Conservation (phyloP, 257 asterid genomes). For the Euphrasia confusa region DNA sequence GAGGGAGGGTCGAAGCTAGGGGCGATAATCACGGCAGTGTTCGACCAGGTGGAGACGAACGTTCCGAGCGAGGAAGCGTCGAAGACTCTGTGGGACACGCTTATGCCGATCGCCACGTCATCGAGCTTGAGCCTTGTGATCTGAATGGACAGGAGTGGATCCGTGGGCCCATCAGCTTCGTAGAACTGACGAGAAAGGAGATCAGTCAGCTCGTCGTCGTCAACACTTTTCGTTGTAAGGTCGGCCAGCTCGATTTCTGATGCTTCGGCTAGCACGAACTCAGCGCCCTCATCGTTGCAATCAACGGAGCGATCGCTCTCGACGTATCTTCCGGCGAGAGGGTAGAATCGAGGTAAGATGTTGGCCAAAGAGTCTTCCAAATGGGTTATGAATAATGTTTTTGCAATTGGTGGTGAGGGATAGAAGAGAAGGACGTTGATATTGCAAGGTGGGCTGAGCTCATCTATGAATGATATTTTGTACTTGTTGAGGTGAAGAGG, state of each 20-base stretch:
- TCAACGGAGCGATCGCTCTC: not conserved
- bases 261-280: constrained; percentile 4
- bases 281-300: constrained; percentile 16
- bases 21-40: not conserved
- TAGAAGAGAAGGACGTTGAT: not conserved
- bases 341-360: constrained; percentile 12
- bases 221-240: not conserved
- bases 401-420: not conserved
- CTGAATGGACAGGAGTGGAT: constrained; percentile 9
- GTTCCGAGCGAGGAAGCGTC: constrained; percentile 19
- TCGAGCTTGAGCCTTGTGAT: not conserved
- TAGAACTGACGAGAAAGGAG: not conserved
- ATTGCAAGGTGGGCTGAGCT: not conserved
- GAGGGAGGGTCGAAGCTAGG: constrained; percentile 19
- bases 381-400: not conserved
- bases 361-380: not conserved
- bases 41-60: constrained; percentile 34
- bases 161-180: not conserved
- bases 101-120: not conserved
- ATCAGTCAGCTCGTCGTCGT: not conserved
- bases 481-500: not conserved
- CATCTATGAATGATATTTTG: constrained; percentile 18
- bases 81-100: constrained; percentile 13
- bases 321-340: constrained; percentile 8
- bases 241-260: not conserved